A percentile compares a stretch with the other conserved stretches of the same genome.
Evolutionary conservation across 2,329 filamentous ascomycete species (phyloP).

Genomic region (Coniochaeta ligniaria): DNA sequence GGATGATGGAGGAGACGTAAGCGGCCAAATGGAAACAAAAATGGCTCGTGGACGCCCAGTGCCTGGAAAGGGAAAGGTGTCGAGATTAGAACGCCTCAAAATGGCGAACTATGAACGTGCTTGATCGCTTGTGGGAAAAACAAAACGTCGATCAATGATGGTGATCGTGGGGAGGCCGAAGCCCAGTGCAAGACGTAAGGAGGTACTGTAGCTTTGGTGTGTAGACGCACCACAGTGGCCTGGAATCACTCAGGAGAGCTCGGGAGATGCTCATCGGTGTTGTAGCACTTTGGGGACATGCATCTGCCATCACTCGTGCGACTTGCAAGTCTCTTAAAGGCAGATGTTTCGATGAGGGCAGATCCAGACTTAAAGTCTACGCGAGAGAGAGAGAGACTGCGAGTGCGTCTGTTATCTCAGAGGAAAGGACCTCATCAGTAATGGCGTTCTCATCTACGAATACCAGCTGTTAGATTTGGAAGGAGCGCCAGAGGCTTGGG

Average conservation of each 20-base stretch:
- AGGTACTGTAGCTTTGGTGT: neutral
- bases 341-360: too few relatives aligned
- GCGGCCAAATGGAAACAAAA: neutral
- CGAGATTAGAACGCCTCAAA: neutral
- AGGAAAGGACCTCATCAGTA: neutral
- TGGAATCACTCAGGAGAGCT: too few relatives aligned
- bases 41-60: neutral
- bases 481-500: constrained; percentile 2
- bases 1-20: neutral
- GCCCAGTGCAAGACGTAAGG: neutral
- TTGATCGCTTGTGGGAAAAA: neutral
- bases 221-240: neutral
- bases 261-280: neutral
- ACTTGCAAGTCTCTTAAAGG: neutral
- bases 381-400: too few relatives aligned
- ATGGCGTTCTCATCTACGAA: neutral
- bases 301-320: neutral
- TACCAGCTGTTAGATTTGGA: neutral
- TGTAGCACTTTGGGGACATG: neutral
- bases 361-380: too few relatives aligned
- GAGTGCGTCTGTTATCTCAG: too few relatives aligned
- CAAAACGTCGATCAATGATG: neutral
- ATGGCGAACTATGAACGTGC: neutral
- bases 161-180: neutral
- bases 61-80: neutral